Percentiles rank a stretch among this genome's conserved stretches.
These are phyloP conservation scores for Crithidia acanthocephali DNA, from an alignment of 208 protist species.

Conservation along the genomic window DNA sequence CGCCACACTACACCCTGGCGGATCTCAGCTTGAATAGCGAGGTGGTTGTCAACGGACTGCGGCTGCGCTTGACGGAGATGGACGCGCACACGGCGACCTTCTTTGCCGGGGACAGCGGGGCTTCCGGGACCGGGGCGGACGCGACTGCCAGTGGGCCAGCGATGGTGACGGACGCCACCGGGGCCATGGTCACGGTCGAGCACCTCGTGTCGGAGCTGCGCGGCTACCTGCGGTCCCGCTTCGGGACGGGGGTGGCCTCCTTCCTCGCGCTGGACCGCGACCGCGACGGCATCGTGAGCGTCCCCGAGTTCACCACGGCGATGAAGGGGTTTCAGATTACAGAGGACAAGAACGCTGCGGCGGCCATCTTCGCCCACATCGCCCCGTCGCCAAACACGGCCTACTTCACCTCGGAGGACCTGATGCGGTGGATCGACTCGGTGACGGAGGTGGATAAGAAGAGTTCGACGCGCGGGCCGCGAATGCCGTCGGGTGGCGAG, in stretches of 20 bases:
- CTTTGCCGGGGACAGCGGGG: constrained; percentile 50
- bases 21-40: constrained; percentile 77
- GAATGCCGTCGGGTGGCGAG: constrained; percentile 30
- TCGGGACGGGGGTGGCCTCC: constrained; percentile 73
- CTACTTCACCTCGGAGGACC: constrained; percentile 75
- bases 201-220: constrained; percentile 67
- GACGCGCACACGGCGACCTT: constrained; percentile 83
- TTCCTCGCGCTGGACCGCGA: constrained; percentile 88
- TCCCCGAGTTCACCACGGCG: constrained; percentile 69
- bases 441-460: constrained; percentile 38
- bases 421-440: constrained; percentile 74
- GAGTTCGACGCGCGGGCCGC: constrained; percentile 8
- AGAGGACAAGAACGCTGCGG: constrained; percentile 52
- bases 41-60: constrained; percentile 68
- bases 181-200: constrained; percentile 43
- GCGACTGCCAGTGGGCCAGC: not conserved
- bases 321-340: constrained; percentile 82
- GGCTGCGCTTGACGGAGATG: constrained; percentile 79
- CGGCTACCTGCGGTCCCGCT: constrained; percentile 72
- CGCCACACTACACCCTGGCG: constrained; percentile 54
- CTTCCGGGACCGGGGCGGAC: constrained; percentile 4
- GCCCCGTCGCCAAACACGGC: constrained; percentile 44
- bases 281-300: constrained; percentile 79
- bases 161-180: constrained; percentile 37
- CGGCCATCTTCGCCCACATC: constrained; percentile 68